These are phyloP conservation scores for Teunomyces atbi DNA, from an alignment of 805 yeast species.

Conservation along the genomic window DNA sequence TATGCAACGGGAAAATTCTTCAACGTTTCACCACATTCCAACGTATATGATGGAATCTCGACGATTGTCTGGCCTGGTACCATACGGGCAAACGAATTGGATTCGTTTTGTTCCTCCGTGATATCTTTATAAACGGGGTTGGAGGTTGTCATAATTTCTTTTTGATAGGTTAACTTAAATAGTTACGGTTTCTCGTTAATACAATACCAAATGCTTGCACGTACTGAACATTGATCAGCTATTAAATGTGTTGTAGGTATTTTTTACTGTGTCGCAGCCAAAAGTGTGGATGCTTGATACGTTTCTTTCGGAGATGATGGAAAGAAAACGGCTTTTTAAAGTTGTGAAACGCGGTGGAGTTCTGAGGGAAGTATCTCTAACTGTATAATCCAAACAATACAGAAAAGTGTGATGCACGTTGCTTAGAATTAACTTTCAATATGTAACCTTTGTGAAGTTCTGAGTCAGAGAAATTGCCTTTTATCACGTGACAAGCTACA, in stretches of 20 bases:
- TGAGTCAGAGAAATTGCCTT: conserved; percentile 7
- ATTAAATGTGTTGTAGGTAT: background rate
- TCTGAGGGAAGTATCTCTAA: background rate
- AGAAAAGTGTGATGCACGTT: background rate
- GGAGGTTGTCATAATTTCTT: conserved; percentile 1
- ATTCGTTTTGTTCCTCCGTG: conserved; percentile 43
- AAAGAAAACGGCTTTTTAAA: background rate
- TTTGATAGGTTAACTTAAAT: background rate
- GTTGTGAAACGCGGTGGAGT: background rate
- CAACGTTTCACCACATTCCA: conserved; percentile 81
- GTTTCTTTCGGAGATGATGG: background rate
- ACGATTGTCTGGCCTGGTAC: conserved; percentile 79
- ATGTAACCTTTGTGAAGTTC: background rate
- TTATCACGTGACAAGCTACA: conserved; percentile 8
- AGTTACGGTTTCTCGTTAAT: conserved; percentile 9
- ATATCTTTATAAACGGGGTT: conserved; percentile 34
- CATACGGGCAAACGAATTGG: conserved; percentile 67
- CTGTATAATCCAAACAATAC: background rate
- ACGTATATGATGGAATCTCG: conserved; percentile 65
- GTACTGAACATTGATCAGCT: conserved; percentile 13
- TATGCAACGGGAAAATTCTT: conserved; percentile 85
- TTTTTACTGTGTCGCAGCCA: conserved; percentile 1
- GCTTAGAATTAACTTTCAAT: background rate
- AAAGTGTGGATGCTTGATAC: conserved; percentile 6
- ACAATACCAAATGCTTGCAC: conserved; percentile 18